Evolutionary conservation across 768 basidiomycete species (phyloP).

Genomic region (Thelephora ganbajun): DNA sequence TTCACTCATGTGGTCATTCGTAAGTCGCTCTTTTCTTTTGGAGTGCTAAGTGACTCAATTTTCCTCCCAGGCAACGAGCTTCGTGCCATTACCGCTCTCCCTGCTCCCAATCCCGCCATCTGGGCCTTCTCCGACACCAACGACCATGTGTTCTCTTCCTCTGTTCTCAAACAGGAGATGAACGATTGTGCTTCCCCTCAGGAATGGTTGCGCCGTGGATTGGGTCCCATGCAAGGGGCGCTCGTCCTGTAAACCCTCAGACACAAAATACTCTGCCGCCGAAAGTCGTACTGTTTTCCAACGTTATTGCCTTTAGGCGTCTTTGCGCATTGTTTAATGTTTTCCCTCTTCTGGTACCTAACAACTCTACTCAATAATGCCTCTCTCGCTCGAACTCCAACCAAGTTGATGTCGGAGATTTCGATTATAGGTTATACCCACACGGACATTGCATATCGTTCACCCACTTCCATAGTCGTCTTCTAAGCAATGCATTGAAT

Average conservation of each 20-base stretch:
- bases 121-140: conserved; percentile 54
- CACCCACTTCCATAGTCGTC: too few species aligned
- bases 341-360: not conserved
- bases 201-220: conserved; percentile 44
- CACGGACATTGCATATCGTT: too few species aligned
- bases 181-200: conserved; percentile 34
- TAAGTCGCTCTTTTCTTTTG: conserved; percentile 16
- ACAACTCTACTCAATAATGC: not conserved
- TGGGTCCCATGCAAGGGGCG: conserved; percentile 26
- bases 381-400: not conserved
- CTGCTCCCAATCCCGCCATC: conserved; percentile 39
- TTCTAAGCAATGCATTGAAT: too few species aligned
- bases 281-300: not conserved
- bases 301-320: not conserved
- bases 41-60: conserved; percentile 1
- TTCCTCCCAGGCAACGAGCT: conserved; percentile 38
- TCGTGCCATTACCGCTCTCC: conserved; percentile 43
- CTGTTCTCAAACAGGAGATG: conserved; percentile 6
- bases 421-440: too few species aligned
- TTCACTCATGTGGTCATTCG: conserved; percentile 60
- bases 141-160: conserved; percentile 34
- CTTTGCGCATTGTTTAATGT: not conserved
- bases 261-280: not conserved
- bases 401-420: not conserved
- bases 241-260: conserved; percentile 4